Percentiles rank a stretch among this genome's conserved stretches.
These are phyloP conservation scores for Lentithecium fluviatile DNA, from an alignment of 495 filamentous ascomycete genomes.

Conservation along the genomic window DNA sequence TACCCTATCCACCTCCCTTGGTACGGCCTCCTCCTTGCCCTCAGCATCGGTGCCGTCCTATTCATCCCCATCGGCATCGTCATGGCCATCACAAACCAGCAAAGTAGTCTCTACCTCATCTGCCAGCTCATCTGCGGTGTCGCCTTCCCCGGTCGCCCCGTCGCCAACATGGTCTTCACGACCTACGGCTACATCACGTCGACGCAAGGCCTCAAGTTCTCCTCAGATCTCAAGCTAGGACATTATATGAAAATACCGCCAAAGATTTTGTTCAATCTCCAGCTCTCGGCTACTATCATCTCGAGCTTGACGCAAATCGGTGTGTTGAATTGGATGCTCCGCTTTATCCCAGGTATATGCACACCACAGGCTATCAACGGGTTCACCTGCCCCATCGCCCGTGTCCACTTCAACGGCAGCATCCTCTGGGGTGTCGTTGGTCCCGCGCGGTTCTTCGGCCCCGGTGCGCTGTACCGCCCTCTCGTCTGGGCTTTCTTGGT, in stretches of 20 bases:
- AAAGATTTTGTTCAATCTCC: slow-evolving; percentile 72
- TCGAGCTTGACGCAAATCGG: slow-evolving; percentile 77
- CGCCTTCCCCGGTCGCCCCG: slow-evolving; percentile 75
- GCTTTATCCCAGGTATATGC: slow-evolving; percentile 71
- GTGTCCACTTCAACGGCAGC: slow-evolving; percentile 85
- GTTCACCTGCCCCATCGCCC: slow-evolving; percentile 83
- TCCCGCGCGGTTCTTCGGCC: slow-evolving; percentile 72
- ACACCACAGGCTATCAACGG: slow-evolving; percentile 75
- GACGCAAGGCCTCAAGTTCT: slow-evolving; percentile 82
- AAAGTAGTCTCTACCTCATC: slow-evolving; percentile 75
- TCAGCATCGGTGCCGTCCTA: slow-evolving; percentile 68
- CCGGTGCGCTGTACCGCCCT: slow-evolving; percentile 63
- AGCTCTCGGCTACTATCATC: slow-evolving; percentile 76
- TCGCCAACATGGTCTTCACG: slow-evolving; percentile 87
- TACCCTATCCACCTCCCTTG: slow-evolving; percentile 73
- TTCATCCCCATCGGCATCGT: slow-evolving; percentile 81
- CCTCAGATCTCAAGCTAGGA: slow-evolving; percentile 81
- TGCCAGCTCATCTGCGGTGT: slow-evolving; percentile 79
- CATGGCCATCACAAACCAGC: slow-evolving; percentile 83
- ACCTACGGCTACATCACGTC: slow-evolving; percentile 78
- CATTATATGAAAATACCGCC: slow-evolving; percentile 95
- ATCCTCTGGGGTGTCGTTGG: slow-evolving; percentile 89
- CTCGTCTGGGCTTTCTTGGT: slow-evolving; percentile 76
- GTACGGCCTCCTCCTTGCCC: slow-evolving; percentile 75
- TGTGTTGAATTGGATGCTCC: slow-evolving; percentile 88